Base-by-base conservation (phyloP, 495 filamentous ascomycete genomes). In the Xeromyces bisporus region DNA sequence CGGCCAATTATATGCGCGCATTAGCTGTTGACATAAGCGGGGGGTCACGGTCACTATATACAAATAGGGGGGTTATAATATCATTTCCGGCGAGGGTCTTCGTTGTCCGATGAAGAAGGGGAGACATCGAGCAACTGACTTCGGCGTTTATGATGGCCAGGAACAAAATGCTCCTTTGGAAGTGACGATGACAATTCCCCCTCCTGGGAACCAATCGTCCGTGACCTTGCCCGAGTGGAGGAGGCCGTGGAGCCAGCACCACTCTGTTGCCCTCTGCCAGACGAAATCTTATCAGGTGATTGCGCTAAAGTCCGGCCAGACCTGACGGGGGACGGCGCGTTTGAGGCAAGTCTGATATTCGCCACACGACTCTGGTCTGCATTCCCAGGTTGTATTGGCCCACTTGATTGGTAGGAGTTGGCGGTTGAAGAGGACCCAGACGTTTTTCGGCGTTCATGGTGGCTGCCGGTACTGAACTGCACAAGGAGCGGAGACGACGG, bases 81-180 rank as follows among this genome's bases (percentile, higher is more conserved):
- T n/a, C n/a, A n/a, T n/a, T n/a, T n/a, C n/a, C n/a, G 75, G 41
- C 87, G 77, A 10, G 86, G 75, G 21, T 91, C 86, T 48, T 97
- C 89, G 39, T 92, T 96, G 48, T 97, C 89, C 0, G 89, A 97
- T 0, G 91, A 96, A 0, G 89, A 96, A 16, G 89, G 89, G 3
- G 91, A 96, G 51, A 93, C 77, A 47, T 96, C 91, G 42, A 93
- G 81, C 6, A 94, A 75, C 47, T 93, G 87, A 47, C 85, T 94
- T 40, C 85, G 70, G 16, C 86, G 80, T 51, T 94, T 93, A 44
- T 84, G 70, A 36, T 93, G 86, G 17, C 71, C 64, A 0, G 77
- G 71, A 5, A 69, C 40, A 37, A 83, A 71, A 20, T 78, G 58
- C 37, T 92, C 75, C 27, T 73, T 61, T n/a, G 71, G 31, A 7